These are phyloP conservation scores for Beauveria asiatica DNA, from an alignment of 2,329 filamentous ascomycete genomes.

Conservation along the genomic window DNA sequence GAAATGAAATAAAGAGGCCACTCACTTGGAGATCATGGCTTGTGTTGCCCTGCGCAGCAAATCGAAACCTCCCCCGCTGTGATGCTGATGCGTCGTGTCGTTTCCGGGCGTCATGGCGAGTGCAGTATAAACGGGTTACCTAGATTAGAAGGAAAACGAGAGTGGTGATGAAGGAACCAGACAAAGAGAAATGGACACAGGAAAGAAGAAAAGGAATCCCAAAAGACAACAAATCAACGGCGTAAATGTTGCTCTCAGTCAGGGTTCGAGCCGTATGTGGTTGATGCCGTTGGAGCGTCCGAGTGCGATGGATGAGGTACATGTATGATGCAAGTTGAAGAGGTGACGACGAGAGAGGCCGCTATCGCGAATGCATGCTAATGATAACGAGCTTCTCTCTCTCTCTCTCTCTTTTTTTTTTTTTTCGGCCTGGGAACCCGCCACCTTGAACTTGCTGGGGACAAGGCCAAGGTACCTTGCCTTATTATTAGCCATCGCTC, in stretches of 20 bases:
- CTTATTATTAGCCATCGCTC: too few relatives aligned
- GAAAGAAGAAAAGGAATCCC: neutral
- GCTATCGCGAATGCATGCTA: neutral
- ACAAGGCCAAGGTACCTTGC: neutral
- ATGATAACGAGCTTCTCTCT: neutral
- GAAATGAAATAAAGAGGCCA: neutral
- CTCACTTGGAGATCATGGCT: constrained; percentile 56
- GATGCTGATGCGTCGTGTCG: constrained; percentile 6
- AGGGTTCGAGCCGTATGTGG: neutral
- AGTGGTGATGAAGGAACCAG: neutral
- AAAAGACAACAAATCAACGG: neutral
- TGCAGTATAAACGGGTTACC: neutral
- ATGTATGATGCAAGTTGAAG: constrained; percentile 6
- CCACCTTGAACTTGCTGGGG: neutral
- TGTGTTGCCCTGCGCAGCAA: constrained; percentile 53
- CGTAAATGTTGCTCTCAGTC: neutral
- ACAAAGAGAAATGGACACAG: neutral
- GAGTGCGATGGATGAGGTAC: neutral
- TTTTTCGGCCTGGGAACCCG: neutral
- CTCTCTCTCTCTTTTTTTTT: too few relatives aligned
- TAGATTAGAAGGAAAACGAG: constrained; percentile 1
- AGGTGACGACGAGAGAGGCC: neutral
- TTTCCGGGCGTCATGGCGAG: constrained; percentile 5
- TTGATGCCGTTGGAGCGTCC: neutral
- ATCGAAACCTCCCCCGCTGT: constrained; percentile 41